These are phyloP conservation scores for Ensete ventricosum DNA, from an alignment of 176 grass and related monocot genomes.

Conservation along the genomic window DNA sequence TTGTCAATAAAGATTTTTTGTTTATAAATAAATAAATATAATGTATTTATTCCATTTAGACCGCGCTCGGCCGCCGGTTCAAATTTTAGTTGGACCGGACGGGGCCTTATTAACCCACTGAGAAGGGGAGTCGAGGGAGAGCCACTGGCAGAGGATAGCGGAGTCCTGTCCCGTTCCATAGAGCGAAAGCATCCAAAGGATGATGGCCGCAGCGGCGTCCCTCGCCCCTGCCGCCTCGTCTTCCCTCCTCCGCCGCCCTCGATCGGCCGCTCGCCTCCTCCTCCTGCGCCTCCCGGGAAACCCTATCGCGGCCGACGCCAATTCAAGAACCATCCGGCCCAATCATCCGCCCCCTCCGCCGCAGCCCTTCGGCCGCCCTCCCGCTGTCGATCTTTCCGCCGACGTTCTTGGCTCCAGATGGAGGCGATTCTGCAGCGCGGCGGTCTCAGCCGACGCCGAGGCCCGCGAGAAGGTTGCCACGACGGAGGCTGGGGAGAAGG, in stretches of 20 bases:
- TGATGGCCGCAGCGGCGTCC: constrained; percentile 33
- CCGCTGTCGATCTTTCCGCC: background rate
- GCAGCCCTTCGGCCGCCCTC: background rate
- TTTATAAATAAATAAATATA: too few species aligned
- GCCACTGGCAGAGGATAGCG: constrained; percentile 6
- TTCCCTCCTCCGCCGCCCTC: constrained; percentile 18
- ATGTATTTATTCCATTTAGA: too few species aligned
- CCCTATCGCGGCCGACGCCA: background rate
- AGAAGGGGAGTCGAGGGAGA: background rate
- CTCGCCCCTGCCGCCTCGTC: background rate
- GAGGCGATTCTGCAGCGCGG: constrained; percentile 36
- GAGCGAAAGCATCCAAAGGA: background rate
- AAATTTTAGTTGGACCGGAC: too few species aligned
- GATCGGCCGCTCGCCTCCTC: constrained; percentile 20
- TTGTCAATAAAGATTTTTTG: too few species aligned
- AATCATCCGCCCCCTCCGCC: background rate
- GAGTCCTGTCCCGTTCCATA: background rate
- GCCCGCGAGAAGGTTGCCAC: background rate
- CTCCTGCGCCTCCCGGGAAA: constrained; percentile 1
- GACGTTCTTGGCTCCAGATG: constrained; percentile 22
- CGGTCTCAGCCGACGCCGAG: constrained; percentile 22
- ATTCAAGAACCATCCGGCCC: background rate
- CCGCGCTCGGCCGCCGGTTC: too few species aligned
- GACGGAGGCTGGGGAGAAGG: constrained; percentile 29
- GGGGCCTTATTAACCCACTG: too few species aligned